Percentiles rank a stretch among this genome's conserved stretches.
phyloP scores from a whole-genome alignment of 495 filamentous ascomycete species.

The Xylaria venustula region DNA sequence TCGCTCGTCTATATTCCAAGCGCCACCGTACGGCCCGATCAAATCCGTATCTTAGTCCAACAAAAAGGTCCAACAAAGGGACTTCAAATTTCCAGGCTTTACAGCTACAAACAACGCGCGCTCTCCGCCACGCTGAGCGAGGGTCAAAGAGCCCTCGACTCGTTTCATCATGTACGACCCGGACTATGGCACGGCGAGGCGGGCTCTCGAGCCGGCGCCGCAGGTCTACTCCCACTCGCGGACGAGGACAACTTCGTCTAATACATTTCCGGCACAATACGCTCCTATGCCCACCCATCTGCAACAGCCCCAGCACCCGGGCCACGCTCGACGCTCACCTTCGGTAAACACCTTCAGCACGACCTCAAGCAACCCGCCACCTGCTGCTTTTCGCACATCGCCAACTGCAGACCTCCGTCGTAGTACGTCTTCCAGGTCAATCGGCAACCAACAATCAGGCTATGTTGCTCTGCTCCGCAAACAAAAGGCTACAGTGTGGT shows the following conservation, averaged over 20 bases:
- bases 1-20: background rate
- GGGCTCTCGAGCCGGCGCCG: constrained; percentile 36
- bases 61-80: background rate
- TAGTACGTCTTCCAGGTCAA: constrained; percentile 69
- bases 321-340: constrained; percentile 60
- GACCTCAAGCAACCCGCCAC: constrained; percentile 52
- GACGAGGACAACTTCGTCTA: constrained; percentile 61
- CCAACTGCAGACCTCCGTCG: constrained; percentile 65
- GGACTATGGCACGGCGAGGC: constrained; percentile 27
- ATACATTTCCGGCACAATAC: constrained; percentile 48
- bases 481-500: constrained; percentile 99
- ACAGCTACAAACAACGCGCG: background rate
- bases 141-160: background rate
- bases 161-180: constrained; percentile 24
- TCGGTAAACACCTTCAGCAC: constrained; percentile 77
- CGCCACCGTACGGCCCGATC: background rate
- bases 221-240: constrained; percentile 49
- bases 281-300: constrained; percentile 28
- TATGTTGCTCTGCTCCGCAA: constrained; percentile 94
- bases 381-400: constrained; percentile 48
- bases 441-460: constrained; percentile 59
- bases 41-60: background rate
- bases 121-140: background rate
- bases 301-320: constrained; percentile 39
- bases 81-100: too few species aligned